Percentiles rank a stretch among this genome's conserved stretches.
phyloP scores from a whole-genome alignment of 139 green algal genomes.

The Coelastrella sp. region DNA sequence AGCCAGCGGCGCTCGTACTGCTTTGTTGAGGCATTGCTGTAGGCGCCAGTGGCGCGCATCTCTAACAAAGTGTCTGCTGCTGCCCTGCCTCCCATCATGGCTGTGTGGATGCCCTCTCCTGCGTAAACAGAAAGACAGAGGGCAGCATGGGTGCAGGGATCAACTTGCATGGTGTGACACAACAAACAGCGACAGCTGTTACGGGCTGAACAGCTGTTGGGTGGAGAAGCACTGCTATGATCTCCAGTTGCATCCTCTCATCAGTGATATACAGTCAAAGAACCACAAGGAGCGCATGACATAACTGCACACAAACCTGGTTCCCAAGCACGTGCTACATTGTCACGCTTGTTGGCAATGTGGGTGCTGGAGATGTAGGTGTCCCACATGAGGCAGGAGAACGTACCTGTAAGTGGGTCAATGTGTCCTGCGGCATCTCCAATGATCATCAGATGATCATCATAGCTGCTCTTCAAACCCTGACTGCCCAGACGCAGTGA shows the following conservation, averaged over 20 bases:
- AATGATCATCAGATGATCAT: constrained; percentile 91
- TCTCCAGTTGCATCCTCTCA: no score
- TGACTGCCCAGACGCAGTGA: constrained; percentile 82
- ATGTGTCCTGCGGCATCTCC: constrained; percentile 93
- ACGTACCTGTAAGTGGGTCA: constrained; percentile 86
- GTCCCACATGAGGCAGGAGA: not conserved
- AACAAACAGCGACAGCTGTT: no score
- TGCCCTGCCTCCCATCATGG: constrained; percentile 93
- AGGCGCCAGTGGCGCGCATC: constrained; percentile 84
- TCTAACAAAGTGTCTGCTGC: constrained; percentile 82
- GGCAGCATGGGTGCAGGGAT: not conserved
- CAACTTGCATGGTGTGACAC: no score
- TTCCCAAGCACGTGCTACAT: no score
- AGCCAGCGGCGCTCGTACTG: constrained; percentile 82
- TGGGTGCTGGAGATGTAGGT: no score
- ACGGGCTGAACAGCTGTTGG: no score
- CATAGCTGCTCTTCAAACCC: constrained; percentile 78
- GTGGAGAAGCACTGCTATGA: no score
- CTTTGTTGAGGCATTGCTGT: constrained; percentile 61
- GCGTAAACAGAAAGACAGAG: not conserved
- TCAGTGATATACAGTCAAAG: no score
- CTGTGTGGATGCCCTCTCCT: constrained; percentile 93
- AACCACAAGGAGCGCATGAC: no score
- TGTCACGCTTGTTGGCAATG: no score
- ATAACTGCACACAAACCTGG: no score